phyloP scores from a whole-genome alignment of 495 filamentous ascomycete species.

The Penicillium antarcticum region DNA sequence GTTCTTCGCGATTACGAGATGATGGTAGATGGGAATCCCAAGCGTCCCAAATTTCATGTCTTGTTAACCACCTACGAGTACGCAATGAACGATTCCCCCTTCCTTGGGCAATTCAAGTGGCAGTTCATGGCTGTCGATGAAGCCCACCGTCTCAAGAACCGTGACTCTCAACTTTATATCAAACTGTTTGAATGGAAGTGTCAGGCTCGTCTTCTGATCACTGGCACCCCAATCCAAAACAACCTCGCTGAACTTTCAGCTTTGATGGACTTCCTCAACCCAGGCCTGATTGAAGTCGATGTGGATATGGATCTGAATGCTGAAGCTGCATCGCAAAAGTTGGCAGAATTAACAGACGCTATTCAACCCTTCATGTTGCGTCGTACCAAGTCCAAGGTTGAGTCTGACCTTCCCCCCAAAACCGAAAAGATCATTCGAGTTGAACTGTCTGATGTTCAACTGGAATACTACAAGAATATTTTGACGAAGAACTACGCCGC shows the following conservation, averaged over 20 bases:
- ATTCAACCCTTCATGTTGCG: slow-evolving; percentile 91
- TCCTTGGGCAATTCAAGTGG: slow-evolving; percentile 87
- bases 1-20: slow-evolving; percentile 88
- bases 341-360: slow-evolving; percentile 65
- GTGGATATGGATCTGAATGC: slow-evolving; percentile 79
- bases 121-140: slow-evolving; percentile 96
- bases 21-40: slow-evolving; percentile 75
- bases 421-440: slow-evolving; percentile 98
- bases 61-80: slow-evolving; percentile 96
- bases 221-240: slow-evolving; percentile 96
- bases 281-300: slow-evolving; percentile 81
- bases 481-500: slow-evolving; percentile 95
- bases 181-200: slow-evolving; percentile 82
- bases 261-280: slow-evolving; percentile 92
- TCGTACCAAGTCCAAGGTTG: slow-evolving; percentile 95
- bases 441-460: slow-evolving; percentile 89
- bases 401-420: slow-evolving; percentile 92
- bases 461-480: slow-evolving; percentile 99
- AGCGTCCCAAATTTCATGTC: slow-evolving; percentile 89
- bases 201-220: slow-evolving; percentile 86
- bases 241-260: slow-evolving; percentile 88
- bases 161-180: slow-evolving; percentile 84
- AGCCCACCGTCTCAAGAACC: slow-evolving; percentile 94
- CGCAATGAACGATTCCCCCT: slow-evolving; percentile 72
- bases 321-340: slow-evolving; percentile 64